Conservation (phyloP, 306 rosid genomes). For the Datisca glomerata region DNA sequence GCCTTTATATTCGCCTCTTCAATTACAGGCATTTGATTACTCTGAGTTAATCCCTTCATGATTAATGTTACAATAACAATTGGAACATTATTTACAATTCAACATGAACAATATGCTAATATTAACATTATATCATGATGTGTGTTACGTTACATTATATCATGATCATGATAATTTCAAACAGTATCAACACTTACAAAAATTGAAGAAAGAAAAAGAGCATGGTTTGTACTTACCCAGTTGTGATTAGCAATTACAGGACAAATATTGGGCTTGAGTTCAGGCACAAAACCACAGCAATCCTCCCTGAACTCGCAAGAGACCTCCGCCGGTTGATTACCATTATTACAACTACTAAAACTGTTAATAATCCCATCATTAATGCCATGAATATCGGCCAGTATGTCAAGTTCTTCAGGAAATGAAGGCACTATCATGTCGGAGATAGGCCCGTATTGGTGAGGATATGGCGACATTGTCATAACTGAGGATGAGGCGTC, state of each 20-base stretch:
- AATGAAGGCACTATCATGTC: not conserved
- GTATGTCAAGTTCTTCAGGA: not conserved
- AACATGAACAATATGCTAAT: not conserved
- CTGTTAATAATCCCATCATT: not conserved
- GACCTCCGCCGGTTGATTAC: not conserved
- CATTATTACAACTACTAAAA: not conserved
- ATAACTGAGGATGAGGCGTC: not conserved
- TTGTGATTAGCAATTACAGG: not conserved
- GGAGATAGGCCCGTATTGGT: not conserved
- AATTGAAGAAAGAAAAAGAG: not conserved
- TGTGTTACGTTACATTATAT: not conserved
- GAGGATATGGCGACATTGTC: constrained; percentile 2
- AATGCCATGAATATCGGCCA: not conserved
- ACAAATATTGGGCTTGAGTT: not conserved
- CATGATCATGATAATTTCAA: not conserved
- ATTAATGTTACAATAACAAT: not conserved
- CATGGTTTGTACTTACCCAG: not conserved
- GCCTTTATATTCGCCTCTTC: constrained; percentile 12
- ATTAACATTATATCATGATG: not conserved
- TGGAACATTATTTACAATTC: not conserved
- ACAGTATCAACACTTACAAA: not conserved
- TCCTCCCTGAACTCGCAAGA: not conserved
- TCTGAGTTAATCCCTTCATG: constrained; percentile 5
- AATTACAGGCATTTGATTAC: constrained; percentile 5
- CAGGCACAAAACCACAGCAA: constrained; percentile 2